Evolutionary conservation across 176 grass and related monocot genomes (phyloP).

Genomic region (Triticum urartu): DNA sequence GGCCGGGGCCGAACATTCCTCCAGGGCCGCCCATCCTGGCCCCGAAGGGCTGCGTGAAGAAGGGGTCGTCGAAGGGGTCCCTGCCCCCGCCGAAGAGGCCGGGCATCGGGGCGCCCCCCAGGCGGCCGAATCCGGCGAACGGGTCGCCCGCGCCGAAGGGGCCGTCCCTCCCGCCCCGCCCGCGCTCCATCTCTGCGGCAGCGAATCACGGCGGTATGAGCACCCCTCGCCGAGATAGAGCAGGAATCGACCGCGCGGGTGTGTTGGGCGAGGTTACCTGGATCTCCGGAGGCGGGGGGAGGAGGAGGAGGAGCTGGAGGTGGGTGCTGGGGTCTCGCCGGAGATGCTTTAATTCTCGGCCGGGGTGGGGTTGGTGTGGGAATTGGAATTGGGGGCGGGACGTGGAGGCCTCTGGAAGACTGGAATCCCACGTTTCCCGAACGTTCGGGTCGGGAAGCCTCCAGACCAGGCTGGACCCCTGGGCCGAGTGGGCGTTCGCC

Average conservation of each 20-base stretch:
- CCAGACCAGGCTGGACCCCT: neutral
- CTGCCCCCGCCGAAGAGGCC: constrained; percentile 64
- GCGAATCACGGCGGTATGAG: too few relatives aligned
- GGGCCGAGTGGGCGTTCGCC: too few relatives aligned
- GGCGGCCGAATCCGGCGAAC: constrained; percentile 61
- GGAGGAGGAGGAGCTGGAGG: too few relatives aligned
- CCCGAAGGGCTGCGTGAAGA: constrained; percentile 84
- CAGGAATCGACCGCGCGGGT: too few relatives aligned
- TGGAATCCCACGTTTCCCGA: neutral
- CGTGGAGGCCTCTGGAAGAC: neutral
- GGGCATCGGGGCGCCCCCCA: constrained; percentile 41
- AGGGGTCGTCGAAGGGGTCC: constrained; percentile 87
- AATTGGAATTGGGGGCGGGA: too few relatives aligned
- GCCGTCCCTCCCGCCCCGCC: constrained; percentile 49
- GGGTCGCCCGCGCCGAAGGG: constrained; percentile 56
- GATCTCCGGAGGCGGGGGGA: too few relatives aligned
- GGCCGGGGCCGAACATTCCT: constrained; percentile 29
- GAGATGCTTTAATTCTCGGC: neutral
- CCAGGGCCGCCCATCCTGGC: constrained; percentile 46
- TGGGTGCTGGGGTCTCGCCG: neutral
- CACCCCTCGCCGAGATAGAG: neutral
- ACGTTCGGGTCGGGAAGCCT: neutral
- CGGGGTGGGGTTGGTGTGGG: neutral
- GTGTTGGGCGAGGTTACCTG: too few relatives aligned
- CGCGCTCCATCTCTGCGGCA: constrained; percentile 55